These are phyloP conservation scores for Echinochloa phyllopogon DNA, from an alignment of 176 grass and related monocot species.

Conservation along the genomic window DNA sequence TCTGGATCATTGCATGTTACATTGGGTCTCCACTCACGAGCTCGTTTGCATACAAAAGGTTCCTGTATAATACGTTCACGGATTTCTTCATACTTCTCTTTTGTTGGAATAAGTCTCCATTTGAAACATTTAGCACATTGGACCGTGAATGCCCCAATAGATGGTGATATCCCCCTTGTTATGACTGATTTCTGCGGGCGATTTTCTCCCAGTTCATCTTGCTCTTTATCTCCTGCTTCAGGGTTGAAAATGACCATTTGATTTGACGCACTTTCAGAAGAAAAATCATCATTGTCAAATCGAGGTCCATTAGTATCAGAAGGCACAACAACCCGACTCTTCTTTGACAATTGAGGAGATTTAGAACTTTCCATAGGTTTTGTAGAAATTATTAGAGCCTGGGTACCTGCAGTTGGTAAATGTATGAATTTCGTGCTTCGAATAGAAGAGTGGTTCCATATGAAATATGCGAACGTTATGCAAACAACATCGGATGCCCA, in stretches of 20 bases:
- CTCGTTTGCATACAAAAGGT: constrained; percentile 80
- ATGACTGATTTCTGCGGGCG: constrained; percentile 38
- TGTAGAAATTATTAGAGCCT: constrained; percentile 25
- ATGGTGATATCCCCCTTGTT: constrained; percentile 49
- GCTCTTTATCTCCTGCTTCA: constrained; percentile 49
- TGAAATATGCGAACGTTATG: not conserved
- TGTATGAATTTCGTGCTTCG: constrained; percentile 13
- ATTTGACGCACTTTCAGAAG: constrained; percentile 49
- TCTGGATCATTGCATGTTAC: constrained; percentile 73
- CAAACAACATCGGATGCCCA: constrained; percentile 21
- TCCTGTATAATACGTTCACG: constrained; percentile 79
- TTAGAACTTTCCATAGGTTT: constrained; percentile 54
- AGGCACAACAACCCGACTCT: constrained; percentile 20
- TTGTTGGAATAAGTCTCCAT: constrained; percentile 96
- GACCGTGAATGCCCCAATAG: constrained; percentile 94
- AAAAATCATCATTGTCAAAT: constrained; percentile 44
- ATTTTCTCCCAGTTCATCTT: constrained; percentile 55
- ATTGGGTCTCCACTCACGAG: constrained; percentile 78
- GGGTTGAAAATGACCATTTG: constrained; percentile 41
- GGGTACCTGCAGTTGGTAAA: constrained; percentile 42
- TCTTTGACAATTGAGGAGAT: constrained; percentile 52
- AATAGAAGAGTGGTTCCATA: not conserved
- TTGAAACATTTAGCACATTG: constrained; percentile 95
- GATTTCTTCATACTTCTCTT: constrained; percentile 94
- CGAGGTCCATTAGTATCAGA: constrained; percentile 35